Conservation (phyloP, 2,329 filamentous ascomycete species). For the Pseudogymnoascus sp. region DNA sequence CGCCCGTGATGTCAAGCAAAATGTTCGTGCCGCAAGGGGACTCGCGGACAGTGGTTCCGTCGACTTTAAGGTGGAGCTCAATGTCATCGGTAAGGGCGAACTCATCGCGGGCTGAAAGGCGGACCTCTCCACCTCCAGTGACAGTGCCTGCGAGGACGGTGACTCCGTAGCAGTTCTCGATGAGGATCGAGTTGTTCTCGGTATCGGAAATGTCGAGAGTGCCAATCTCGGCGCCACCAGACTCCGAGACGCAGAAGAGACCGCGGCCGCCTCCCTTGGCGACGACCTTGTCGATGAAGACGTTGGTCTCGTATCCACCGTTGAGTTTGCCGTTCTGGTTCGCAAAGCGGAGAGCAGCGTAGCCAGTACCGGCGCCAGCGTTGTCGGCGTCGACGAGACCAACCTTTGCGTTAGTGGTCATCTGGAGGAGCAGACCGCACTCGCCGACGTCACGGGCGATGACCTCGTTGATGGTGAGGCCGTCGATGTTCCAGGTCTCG, state of each 20-base stretch:
- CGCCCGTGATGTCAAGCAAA: constrained; percentile 41
- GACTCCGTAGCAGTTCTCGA: constrained; percentile 53
- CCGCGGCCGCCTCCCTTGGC: constrained; percentile 49
- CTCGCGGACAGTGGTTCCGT: constrained; percentile 43
- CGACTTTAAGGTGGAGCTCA: constrained; percentile 40
- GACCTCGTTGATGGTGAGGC: constrained; percentile 42
- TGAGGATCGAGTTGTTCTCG: constrained; percentile 47
- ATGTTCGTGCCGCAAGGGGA: constrained; percentile 46
- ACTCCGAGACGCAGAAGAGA: constrained; percentile 49
- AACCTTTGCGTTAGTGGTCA: constrained; percentile 42
- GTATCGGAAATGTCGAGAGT: constrained; percentile 43
- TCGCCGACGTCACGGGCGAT: constrained; percentile 47
- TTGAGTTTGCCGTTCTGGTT: constrained; percentile 45
- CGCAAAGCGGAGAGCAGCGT: constrained; percentile 48
- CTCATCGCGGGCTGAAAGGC: constrained; percentile 43
- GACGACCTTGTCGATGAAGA: constrained; percentile 44
- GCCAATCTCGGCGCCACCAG: constrained; percentile 43
- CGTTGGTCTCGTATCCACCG: constrained; percentile 43
- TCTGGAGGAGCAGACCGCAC: constrained; percentile 48
- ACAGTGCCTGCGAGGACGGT: constrained; percentile 43
- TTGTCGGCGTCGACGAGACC: constrained; percentile 49
- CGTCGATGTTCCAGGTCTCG: constrained; percentile 52
- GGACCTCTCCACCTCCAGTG: constrained; percentile 46
- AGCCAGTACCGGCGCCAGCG: constrained; percentile 43
- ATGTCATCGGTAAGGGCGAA: constrained; percentile 47